These are phyloP conservation scores for Suhomyces yuchorum DNA, from an alignment of 1,139 yeast genomes.

Conservation along the genomic window DNA sequence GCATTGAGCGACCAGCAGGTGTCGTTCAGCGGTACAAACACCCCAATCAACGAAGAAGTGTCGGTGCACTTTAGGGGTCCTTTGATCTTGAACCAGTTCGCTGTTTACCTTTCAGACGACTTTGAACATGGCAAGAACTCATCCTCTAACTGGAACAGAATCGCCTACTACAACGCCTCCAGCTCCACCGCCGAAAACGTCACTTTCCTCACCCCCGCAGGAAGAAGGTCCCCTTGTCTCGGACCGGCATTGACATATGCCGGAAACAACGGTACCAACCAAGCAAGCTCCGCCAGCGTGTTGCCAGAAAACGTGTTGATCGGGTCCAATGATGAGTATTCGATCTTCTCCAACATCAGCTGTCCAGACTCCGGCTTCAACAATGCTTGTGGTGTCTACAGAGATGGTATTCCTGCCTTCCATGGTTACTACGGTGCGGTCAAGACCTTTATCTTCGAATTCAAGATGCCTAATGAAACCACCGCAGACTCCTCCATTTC, in stretches of 20 bases:
- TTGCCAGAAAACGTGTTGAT: slow-evolving; percentile 62
- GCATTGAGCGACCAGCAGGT: slow-evolving; percentile 53
- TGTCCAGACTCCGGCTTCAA: slow-evolving; percentile 54
- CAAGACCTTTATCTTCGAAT: slow-evolving; percentile 88
- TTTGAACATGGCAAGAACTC: slow-evolving; percentile 31
- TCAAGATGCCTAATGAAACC: slow-evolving; percentile 80
- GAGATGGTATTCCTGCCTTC: slow-evolving; percentile 84
- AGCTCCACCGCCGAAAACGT: slow-evolving; percentile 63
- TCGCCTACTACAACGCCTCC: slow-evolving; percentile 61
- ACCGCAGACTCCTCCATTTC: slow-evolving; percentile 41
- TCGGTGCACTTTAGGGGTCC: slow-evolving; percentile 97
- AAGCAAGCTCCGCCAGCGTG: slow-evolving; percentile 63
- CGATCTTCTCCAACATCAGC: slow-evolving; percentile 68
- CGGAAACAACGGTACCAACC: slow-evolving; percentile 67
- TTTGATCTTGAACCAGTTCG: slow-evolving; percentile 73
- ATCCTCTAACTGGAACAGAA: slow-evolving; percentile 70
- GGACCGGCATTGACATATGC: slow-evolving; percentile 88
- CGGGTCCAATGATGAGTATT: slow-evolving; percentile 72
- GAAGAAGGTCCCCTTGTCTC: slow-evolving; percentile 75
- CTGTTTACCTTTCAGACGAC: slow-evolving; percentile 40
- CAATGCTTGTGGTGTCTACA: slow-evolving; percentile 83
- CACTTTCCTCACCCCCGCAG: slow-evolving; percentile 80
- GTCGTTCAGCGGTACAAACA: slow-evolving; percentile 68
- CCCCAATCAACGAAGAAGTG: slow-evolving; percentile 87
- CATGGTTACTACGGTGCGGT: slow-evolving; percentile 82